Evolutionary conservation across 2,329 filamentous ascomycete species (phyloP).

Genomic region (Trichophyton schoenleinii): DNA sequence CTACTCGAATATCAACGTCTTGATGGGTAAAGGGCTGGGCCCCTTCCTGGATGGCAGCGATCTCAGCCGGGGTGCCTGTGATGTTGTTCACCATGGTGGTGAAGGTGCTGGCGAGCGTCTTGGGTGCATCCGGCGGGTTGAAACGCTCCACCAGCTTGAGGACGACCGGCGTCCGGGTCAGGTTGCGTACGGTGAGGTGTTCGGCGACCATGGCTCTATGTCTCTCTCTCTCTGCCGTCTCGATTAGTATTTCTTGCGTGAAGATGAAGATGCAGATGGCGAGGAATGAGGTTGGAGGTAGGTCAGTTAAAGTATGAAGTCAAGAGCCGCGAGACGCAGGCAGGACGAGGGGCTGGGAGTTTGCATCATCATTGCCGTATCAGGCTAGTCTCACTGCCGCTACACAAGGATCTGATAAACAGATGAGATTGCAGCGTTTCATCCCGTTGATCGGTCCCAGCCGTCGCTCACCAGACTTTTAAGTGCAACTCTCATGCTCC

Average conservation of each 20-base stretch:
- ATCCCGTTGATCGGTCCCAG: background rate
- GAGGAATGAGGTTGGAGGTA: background rate
- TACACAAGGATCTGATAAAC: background rate
- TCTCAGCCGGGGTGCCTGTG: constrained; percentile 31
- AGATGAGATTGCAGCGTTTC: background rate
- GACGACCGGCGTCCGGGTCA: constrained; percentile 60
- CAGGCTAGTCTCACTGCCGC: background rate
- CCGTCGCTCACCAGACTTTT: no score
- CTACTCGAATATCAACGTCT: constrained; percentile 51
- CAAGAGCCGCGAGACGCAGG: background rate
- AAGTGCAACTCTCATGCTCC: no score
- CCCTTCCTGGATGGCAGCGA: constrained; percentile 36
- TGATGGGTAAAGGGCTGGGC: constrained; percentile 49
- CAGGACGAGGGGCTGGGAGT: background rate
- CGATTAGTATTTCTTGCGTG: background rate
- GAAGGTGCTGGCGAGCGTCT: constrained; percentile 37
- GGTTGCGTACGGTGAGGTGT: constrained; percentile 62
- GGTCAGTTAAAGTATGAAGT: background rate
- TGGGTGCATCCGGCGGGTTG: constrained; percentile 38
- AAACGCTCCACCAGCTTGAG: constrained; percentile 65
- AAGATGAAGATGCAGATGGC: background rate
- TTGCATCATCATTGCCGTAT: background rate
- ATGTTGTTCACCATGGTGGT: constrained; percentile 28
- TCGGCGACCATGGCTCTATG: constrained; percentile 10
- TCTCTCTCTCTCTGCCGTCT: background rate